Evolutionary conservation across 2,329 filamentous ascomycete genomes (phyloP), one percentile per base, ranked within the genome.

Genomic region (Eutypella sp.): DNA sequence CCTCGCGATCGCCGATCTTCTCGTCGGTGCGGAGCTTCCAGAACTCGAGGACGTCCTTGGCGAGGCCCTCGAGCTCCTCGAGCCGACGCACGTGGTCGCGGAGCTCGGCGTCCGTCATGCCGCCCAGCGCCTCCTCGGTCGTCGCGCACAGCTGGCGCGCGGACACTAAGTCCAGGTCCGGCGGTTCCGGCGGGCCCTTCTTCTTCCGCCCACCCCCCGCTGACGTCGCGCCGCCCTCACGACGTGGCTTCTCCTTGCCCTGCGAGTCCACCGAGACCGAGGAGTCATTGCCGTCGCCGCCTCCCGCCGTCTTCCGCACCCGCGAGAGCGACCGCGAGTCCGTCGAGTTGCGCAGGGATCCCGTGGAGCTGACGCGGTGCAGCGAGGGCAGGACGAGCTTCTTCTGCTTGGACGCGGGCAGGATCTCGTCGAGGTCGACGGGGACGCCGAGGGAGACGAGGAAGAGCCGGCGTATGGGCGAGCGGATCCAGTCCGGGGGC

Each of bases 401-500:
- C 77, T 97, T 97, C 66, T 99, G 93, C 67, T 97, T 97, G 11
- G 89, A 95, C 0, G 92, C 91, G 0, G 93, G 93, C 7, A 99
- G 79, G 45, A 99, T 97, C 70, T 99, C 93, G 67, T 99, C 93
- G 0, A 99, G 77, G 59, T 99, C 93, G 38, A 99, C 89, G 2
- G 93, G 93, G 0, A 99, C 93, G 16, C 93, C 93, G 0, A 99
- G 80, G 1, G 91, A 96, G 44, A 99, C 91, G 36, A 99, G 82
- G 65, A 99, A 99, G 22, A 99, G 80, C 23, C 93, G 87, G 44
- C 93, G 84, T 57, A 96, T 99, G 42, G 91, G 88, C 43, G 90
- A 96, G 53, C 93, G 89, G 48, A 96, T 95, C 93, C 93, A 99
- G 67, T 99, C 93, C 1, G 93, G 92, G 5, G 93, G 93, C 59